Evolutionary conservation across 2,329 filamentous ascomycete genomes (phyloP).

Genomic region (Aspergillus latus): DNA sequence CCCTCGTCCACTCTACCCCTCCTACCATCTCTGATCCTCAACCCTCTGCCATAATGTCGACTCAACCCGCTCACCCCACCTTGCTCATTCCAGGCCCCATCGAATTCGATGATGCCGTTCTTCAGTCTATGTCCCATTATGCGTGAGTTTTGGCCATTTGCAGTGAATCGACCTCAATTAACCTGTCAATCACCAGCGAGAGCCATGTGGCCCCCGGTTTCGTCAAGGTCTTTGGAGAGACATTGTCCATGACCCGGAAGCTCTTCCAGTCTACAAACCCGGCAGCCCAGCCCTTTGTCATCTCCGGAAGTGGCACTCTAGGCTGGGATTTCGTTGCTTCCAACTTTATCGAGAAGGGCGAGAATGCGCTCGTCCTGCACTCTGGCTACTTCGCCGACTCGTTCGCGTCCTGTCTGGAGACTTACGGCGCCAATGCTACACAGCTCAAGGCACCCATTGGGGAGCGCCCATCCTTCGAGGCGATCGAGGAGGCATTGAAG

Average conservation of each 20-base stretch:
- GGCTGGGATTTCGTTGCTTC: slow-evolving; percentile 97
- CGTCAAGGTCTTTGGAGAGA: slow-evolving; percentile 87
- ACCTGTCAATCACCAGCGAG: slow-evolving; percentile 59
- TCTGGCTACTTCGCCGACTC: slow-evolving; percentile 97
- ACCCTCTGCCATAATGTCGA: slow-evolving; percentile 52
- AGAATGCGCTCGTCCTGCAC: slow-evolving; percentile 88
- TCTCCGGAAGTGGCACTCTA: slow-evolving; percentile 91
- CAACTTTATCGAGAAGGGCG: slow-evolving; percentile 85
- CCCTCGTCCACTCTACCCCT: slow-evolving; percentile 33
- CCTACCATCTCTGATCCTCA: slow-evolving; percentile 8
- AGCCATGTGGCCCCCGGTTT: slow-evolving; percentile 90
- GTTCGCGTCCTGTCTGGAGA: slow-evolving; percentile 87
- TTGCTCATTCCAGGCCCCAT: slow-evolving; percentile 96
- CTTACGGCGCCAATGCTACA: slow-evolving; percentile 86
- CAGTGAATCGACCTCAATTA: not conserved
- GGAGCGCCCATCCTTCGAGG: slow-evolving; percentile 77
- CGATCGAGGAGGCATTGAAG: slow-evolving; percentile 84
- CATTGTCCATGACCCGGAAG: slow-evolving; percentile 80
- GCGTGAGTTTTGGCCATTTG: slow-evolving; percentile 33
- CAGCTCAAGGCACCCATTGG: slow-evolving; percentile 89
- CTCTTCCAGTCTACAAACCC: slow-evolving; percentile 89
- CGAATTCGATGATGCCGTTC: slow-evolving; percentile 96
- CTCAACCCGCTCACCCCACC: slow-evolving; percentile 63
- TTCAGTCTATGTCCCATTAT: slow-evolving; percentile 94
- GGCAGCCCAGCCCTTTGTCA: slow-evolving; percentile 82